A percentile compares a stretch with the other conserved stretches of the same genome.
Evolutionary conservation across 108 stramenopile species (phyloP).

Genomic region (Pseudonitzschia multiseries): DNA sequence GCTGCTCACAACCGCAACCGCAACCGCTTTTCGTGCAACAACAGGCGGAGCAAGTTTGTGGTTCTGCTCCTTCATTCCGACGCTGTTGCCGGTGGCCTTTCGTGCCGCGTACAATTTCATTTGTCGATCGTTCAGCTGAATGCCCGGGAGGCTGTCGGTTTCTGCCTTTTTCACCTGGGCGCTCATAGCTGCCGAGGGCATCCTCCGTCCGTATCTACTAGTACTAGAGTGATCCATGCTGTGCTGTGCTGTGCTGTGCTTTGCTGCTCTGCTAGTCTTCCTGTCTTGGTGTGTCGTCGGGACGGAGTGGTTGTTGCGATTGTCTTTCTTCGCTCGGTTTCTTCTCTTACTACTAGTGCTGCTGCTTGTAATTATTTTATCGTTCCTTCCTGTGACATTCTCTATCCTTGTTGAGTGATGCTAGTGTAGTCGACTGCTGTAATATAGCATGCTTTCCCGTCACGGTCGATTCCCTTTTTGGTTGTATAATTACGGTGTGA

Average conservation of each 20-base stretch:
- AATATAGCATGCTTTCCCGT: too few relatives aligned
- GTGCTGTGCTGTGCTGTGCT: too few relatives aligned
- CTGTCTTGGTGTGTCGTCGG: too few relatives aligned
- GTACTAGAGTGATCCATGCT: background rate
- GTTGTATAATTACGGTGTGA: too few relatives aligned
- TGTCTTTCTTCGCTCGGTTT: background rate
- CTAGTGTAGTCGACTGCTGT: too few relatives aligned
- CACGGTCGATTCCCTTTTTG: too few relatives aligned
- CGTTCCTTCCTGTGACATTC: background rate
- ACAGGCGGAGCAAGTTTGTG: background rate
- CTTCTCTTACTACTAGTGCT: too few relatives aligned
- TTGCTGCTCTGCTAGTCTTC: background rate
- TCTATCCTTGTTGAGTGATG: too few relatives aligned
- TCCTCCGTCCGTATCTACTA: background rate
- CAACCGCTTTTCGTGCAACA: background rate
- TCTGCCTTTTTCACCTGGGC: background rate
- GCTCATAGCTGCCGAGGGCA: background rate
- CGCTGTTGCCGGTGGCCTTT: background rate
- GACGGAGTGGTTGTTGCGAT: slow-evolving; percentile 5
- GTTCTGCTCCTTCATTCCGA: background rate
- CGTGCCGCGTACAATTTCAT: slow-evolving; percentile 4
- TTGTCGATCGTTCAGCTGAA: slow-evolving; percentile 19
- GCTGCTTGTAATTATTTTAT: background rate
- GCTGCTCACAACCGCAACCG: too few relatives aligned
- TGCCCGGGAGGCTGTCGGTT: slow-evolving; percentile 7